phyloP scores from a whole-genome alignment of 257 asterid genomes.

The Solanum pennellii region DNA sequence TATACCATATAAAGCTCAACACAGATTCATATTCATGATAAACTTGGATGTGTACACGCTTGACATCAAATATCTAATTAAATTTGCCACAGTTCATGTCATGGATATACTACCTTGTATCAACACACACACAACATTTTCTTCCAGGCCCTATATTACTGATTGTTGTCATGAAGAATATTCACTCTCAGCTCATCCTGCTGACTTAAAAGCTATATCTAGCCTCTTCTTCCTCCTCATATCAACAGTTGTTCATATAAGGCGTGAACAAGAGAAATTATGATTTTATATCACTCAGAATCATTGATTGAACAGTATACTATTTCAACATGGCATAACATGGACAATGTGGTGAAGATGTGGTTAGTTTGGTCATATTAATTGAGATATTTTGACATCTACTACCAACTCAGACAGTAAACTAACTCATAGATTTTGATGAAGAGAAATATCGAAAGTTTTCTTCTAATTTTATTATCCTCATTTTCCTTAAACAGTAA shows the following conservation, averaged over 20 bases:
- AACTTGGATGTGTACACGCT: background rate
- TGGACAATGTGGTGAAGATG: background rate
- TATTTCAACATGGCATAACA: background rate
- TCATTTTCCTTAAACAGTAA: background rate
- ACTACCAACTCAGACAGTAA: background rate
- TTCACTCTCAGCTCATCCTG: background rate
- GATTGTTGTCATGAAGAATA: background rate
- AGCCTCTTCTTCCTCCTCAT: background rate
- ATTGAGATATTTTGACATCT: background rate
- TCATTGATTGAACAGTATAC: background rate
- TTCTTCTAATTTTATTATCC: background rate
- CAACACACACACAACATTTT: background rate
- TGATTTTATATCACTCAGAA: background rate
- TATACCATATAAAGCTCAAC: background rate
- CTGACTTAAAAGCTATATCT: background rate
- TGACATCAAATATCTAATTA: background rate
- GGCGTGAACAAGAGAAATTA: background rate
- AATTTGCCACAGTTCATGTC: background rate
- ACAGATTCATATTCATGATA: background rate
- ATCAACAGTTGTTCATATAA: background rate
- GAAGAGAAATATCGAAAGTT: background rate
- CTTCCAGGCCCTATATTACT: background rate
- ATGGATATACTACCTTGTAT: background rate
- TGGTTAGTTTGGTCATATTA: background rate
- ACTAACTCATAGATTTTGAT: background rate